Evolutionary conservation across 345 rosid species (phyloP).

Genomic region (Crucihimalaya himalaica): DNA sequence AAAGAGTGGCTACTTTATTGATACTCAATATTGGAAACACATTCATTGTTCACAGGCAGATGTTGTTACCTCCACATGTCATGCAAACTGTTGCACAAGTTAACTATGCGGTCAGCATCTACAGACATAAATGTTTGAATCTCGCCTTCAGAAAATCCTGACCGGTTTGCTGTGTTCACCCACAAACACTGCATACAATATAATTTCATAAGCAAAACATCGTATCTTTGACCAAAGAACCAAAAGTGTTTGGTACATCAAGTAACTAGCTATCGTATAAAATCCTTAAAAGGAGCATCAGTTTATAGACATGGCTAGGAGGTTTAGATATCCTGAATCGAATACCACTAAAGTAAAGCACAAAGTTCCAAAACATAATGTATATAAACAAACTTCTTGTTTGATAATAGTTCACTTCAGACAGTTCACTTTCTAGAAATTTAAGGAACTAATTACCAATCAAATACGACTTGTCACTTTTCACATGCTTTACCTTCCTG

Average conservation of each 20-base stretch:
- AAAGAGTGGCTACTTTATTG: not conserved
- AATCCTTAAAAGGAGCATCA: not conserved
- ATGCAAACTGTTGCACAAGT: conserved; percentile 89
- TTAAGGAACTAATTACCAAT: conserved; percentile 4
- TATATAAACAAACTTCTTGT: not conserved
- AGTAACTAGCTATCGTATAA: not conserved
- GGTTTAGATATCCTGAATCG: not conserved
- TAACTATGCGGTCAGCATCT: conserved; percentile 90
- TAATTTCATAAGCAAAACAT: conserved; percentile 22
- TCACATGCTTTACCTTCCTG: conserved; percentile 57
- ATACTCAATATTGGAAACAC: not conserved
- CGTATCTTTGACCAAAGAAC: conserved; percentile 3
- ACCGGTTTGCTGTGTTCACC: conserved; percentile 69
- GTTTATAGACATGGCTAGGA: not conserved
- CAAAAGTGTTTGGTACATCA: not conserved
- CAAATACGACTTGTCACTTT: conserved; percentile 1
- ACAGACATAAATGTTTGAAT: conserved; percentile 97
- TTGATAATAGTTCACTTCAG: not conserved
- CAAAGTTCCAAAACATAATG: not conserved
- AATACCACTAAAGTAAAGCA: not conserved
- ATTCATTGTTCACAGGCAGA: conserved; percentile 20
- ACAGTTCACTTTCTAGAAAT: not conserved
- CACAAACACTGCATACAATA: conserved; percentile 61
- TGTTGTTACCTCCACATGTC: conserved; percentile 84
- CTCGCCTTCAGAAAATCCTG: conserved; percentile 86